phyloP scores from a whole-genome alignment of 2,329 filamentous ascomycete species.

The Rasamsonia emersonii region DNA sequence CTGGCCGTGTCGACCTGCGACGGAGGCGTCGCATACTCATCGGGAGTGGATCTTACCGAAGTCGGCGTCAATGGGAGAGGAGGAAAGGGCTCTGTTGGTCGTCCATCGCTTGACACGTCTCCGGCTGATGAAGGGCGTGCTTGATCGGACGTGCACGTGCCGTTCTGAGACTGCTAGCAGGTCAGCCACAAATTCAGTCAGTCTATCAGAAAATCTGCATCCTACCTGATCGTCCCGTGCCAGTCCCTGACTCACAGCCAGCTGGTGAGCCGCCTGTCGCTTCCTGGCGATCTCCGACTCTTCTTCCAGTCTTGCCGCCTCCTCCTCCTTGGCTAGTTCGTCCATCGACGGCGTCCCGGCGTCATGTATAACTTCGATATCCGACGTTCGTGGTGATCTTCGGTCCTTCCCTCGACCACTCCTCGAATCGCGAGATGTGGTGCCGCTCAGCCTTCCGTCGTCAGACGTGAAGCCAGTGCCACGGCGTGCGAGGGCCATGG shows the following conservation, averaged over 20 bases:
- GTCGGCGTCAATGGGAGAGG: slow-evolving; percentile 18
- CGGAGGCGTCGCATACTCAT: too few species aligned
- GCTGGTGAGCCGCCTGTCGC: slow-evolving; percentile 45
- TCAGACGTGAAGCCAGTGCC: slow-evolving; percentile 52
- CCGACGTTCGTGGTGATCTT: slow-evolving; percentile 18
- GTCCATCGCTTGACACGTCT: slow-evolving; percentile 11
- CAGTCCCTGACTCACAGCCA: slow-evolving; percentile 49
- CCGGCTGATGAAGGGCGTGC: slow-evolving; percentile 9
- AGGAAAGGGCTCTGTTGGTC: slow-evolving; percentile 26
- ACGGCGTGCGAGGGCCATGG: slow-evolving; percentile 67
- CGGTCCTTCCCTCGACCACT: slow-evolving; percentile 19
- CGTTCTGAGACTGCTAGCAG: too few species aligned
- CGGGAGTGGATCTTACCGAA: slow-evolving; percentile 3
- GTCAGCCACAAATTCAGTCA: not conserved
- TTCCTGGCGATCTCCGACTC: slow-evolving; percentile 47
- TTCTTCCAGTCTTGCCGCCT: slow-evolving; percentile 44
- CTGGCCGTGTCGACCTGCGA: not conserved
- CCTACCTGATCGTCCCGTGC: slow-evolving; percentile 23
- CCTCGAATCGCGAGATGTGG: slow-evolving; percentile 33
- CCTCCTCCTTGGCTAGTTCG: slow-evolving; percentile 52
- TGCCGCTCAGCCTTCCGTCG: slow-evolving; percentile 43
- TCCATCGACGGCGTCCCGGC: slow-evolving; percentile 40
- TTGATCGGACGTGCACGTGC: too few species aligned
- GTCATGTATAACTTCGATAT: slow-evolving; percentile 20
- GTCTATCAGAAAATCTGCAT: not conserved